Evolutionary conservation across 176 grass and related monocot genomes (phyloP).

Genomic region (Eleusine coracana): DNA sequence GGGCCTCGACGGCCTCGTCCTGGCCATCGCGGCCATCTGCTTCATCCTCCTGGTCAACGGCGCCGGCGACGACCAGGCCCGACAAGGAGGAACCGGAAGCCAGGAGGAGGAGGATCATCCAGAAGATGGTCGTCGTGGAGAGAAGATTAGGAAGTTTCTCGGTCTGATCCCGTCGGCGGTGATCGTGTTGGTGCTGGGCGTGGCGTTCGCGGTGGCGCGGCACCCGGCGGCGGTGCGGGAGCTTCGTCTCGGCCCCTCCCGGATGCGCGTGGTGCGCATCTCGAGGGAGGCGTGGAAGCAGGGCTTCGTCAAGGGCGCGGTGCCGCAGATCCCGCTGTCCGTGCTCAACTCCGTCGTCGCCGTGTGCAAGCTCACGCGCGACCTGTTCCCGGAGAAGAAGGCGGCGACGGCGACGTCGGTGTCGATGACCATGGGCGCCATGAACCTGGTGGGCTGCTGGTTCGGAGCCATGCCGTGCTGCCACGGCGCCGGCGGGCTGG

Average conservation of each 20-base stretch:
- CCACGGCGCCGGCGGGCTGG: constrained; percentile 85
- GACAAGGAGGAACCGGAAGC: neutral
- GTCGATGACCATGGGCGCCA: constrained; percentile 76
- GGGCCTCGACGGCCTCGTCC: constrained; percentile 78
- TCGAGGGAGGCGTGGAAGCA: constrained; percentile 71
- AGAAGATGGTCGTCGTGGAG: neutral
- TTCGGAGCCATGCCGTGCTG: constrained; percentile 97
- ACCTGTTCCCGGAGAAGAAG: constrained; percentile 63
- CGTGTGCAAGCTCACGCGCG: constrained; percentile 80
- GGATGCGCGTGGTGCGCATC: constrained; percentile 60
- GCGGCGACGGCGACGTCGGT: constrained; percentile 63
- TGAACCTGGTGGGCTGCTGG: constrained; percentile 94
- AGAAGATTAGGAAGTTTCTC: neutral
- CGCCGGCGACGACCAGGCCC: constrained; percentile 41
- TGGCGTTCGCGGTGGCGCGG: constrained; percentile 62
- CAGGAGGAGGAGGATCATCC: neutral
- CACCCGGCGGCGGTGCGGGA: constrained; percentile 64
- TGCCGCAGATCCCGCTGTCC: constrained; percentile 79
- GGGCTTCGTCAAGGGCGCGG: constrained; percentile 74
- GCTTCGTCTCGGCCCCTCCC: constrained; percentile 59
- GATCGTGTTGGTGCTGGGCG: constrained; percentile 73
- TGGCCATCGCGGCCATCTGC: constrained; percentile 56
- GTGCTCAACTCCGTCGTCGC: constrained; percentile 92
- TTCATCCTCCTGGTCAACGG: constrained; percentile 82
- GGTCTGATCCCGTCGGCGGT: constrained; percentile 54